Evolutionary conservation across 768 basidiomycete genomes (phyloP), one percentile per base, ranked within the genome.

Genomic region (Ephemerocybe angulata): DNA sequence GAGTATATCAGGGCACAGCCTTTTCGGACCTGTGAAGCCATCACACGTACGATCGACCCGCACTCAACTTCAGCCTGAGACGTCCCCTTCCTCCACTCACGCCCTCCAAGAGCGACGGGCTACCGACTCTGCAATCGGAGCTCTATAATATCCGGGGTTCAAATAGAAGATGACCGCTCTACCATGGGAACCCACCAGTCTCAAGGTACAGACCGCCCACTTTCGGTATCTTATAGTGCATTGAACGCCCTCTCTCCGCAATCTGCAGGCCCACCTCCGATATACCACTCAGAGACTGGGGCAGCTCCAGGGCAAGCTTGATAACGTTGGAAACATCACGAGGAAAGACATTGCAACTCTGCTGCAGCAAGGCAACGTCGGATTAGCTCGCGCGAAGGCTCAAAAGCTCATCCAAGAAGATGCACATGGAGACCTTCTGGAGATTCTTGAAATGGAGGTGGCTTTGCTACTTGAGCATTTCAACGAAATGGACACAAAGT

Each of bases 341-440:
- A 77, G 86, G 60, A 77, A 76, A 58, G 87, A 90, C 65, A 85
- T 91, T 55, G 82, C 86, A 4, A 84, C 79, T 12, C 68, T 86
- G 17, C 73, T 91, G 38, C 77, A 80, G 49, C 81, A 85, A 58
- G 78, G 79, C 35, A 81, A 86, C 52, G 70, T 86, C 50, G 73
- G 72, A 15, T 68, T 87, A 28, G 89, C 89, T 12, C 81, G 88
- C 44, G 77, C 80, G n/a, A 90, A 88, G 70, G 85, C 85, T 1
- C 85, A 85, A 65, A 83, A 78, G 61, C 65, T 87, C 46, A 78
- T 87, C 24, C 72, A 78, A 37, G 85, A 88, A 44, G 87, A 90
- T 62, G 70, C 74, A 8, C 72, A 77, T 57, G 80, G 77, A 8
- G 84, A 87, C 61, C 61, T 88, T n/a, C 62, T 88, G 56, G 86